These are phyloP conservation scores for Kluyveromyces lactis DNA, from an alignment of 805 yeast genomes.

Conservation along the genomic window DNA sequence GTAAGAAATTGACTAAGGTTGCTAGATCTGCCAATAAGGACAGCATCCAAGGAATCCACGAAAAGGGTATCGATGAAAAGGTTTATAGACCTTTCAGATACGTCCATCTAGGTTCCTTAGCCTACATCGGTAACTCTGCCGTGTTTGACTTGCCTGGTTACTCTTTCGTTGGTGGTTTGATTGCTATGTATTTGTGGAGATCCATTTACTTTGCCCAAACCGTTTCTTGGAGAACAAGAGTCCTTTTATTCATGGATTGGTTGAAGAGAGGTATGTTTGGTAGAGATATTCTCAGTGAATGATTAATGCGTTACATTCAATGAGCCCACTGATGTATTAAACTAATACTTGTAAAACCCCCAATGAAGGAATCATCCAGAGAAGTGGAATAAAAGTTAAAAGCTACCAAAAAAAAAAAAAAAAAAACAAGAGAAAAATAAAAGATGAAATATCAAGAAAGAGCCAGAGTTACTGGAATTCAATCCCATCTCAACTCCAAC, in stretches of 20 bases:
- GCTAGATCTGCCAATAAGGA: slow-evolving; percentile 41
- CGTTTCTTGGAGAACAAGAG: slow-evolving; percentile 56
- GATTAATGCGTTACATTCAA: too few species aligned
- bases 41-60: slow-evolving; percentile 35
- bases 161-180: slow-evolving; percentile 53
- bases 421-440: too few species aligned
- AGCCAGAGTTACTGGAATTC: too few species aligned
- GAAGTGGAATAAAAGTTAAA: too few species aligned
- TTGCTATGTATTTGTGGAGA: slow-evolving; percentile 71
- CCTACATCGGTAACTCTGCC: slow-evolving; percentile 64
- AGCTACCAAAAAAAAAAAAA: too few species aligned
- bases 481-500: too few species aligned
- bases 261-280: slow-evolving; percentile 52
- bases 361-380: too few species aligned
- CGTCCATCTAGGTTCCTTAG: slow-evolving; percentile 50
- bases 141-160: slow-evolving; percentile 59
- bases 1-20: slow-evolving; percentile 47
- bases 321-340: too few species aligned
- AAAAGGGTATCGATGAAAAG: slow-evolving; percentile 32
- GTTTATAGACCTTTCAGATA: slow-evolving; percentile 52
- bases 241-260: slow-evolving; percentile 60
- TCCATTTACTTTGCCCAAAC: slow-evolving; percentile 62
- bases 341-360: too few species aligned
- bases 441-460: too few species aligned
- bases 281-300: slow-evolving; percentile 36